Conservation (phyloP, 2,329 filamentous ascomycete species). For the Dendryphion nanum region DNA sequence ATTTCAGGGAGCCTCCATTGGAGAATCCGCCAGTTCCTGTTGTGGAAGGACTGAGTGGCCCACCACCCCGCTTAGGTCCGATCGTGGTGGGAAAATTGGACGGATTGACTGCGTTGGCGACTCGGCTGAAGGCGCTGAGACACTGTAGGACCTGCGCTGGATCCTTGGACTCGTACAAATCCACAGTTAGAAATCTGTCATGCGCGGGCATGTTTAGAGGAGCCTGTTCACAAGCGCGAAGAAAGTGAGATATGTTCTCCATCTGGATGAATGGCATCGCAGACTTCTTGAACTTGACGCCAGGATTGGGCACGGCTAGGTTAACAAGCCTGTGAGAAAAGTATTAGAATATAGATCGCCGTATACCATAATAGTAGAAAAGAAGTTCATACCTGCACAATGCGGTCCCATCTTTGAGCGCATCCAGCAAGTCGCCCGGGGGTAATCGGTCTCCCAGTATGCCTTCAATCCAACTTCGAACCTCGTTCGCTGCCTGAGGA, state of each 20-base stretch:
- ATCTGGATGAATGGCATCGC: slow-evolving; percentile 98
- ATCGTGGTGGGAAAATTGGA: slow-evolving; percentile 71
- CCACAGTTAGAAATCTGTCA: slow-evolving; percentile 95
- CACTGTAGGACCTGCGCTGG: slow-evolving; percentile 95
- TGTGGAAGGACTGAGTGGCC: slow-evolving; percentile 33
- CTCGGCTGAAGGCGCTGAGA: slow-evolving; percentile 84
- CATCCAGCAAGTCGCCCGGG: slow-evolving; percentile 75
- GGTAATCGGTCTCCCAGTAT: slow-evolving; percentile 72
- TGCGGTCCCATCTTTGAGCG: slow-evolving; percentile 84
- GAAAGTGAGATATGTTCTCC: slow-evolving; percentile 98
- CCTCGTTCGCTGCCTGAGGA: slow-evolving; percentile 83
- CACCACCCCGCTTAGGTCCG: slow-evolving; percentile 64
- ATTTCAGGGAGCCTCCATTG: slow-evolving; percentile 23
- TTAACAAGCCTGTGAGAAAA: slow-evolving; percentile 68
- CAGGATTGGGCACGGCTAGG: slow-evolving; percentile 70
- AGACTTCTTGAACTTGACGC: slow-evolving; percentile 86
- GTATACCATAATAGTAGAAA: background rate
- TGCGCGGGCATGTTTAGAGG: slow-evolving; percentile 88
- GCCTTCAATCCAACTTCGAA: slow-evolving; percentile 80
- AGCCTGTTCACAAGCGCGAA: slow-evolving; percentile 79
- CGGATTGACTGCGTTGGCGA: slow-evolving; percentile 73
- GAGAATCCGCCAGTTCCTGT: slow-evolving; percentile 23
- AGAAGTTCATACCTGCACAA: slow-evolving; percentile 74
- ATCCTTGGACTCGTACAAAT: slow-evolving; percentile 93
- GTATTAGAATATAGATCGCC: slow-evolving; percentile 6